Percentiles rank a stretch among this genome's conserved stretches.
Evolutionary conservation across 1,284 basidiomycete genomes (phyloP).

Genomic region (Fomitopsis pinicola): DNA sequence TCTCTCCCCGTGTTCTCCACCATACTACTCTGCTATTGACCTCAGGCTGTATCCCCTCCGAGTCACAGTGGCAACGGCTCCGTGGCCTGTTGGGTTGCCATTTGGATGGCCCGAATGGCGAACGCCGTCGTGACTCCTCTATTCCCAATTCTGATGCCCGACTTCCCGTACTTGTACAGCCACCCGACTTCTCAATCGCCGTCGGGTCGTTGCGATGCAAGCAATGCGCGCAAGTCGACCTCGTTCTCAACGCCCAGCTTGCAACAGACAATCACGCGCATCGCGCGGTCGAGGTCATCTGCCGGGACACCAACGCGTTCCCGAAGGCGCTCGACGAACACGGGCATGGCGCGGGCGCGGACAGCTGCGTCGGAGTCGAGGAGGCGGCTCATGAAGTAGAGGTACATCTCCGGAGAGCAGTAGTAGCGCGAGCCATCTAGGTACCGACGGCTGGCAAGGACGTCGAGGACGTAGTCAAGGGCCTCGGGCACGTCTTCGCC

Average conservation of each 20-base stretch:
- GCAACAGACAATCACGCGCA: conserved; percentile 42
- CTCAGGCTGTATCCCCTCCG: no score
- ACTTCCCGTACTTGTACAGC: conserved; percentile 40
- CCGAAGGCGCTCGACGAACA: conserved; percentile 39
- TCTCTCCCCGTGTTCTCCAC: no score
- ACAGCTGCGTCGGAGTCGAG: conserved; percentile 29
- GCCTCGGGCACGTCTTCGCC: conserved; percentile 39
- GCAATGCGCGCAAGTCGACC: conserved; percentile 37
- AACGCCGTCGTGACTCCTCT: conserved; percentile 4
- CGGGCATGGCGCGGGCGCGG: conserved; percentile 28
- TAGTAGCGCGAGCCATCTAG: conserved; percentile 51
- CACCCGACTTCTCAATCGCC: conserved; percentile 45
- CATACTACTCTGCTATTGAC: no score
- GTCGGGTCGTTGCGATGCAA: conserved; percentile 41
- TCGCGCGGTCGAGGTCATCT: conserved; percentile 39
- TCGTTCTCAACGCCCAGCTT: conserved; percentile 36
- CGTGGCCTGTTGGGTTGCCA: neutral
- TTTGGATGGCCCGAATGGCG: neutral
- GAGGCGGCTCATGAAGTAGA: conserved; percentile 50
- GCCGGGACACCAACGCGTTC: conserved; percentile 45
- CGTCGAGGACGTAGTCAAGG: conserved; percentile 42
- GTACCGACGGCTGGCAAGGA: conserved; percentile 47
- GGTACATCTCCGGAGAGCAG: conserved; percentile 44
- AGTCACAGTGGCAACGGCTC: no score
- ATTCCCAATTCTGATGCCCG: conserved; percentile 3